phyloP scores from a whole-genome alignment of 2,329 filamentous ascomycete species.

The Fusarium nygamai region DNA sequence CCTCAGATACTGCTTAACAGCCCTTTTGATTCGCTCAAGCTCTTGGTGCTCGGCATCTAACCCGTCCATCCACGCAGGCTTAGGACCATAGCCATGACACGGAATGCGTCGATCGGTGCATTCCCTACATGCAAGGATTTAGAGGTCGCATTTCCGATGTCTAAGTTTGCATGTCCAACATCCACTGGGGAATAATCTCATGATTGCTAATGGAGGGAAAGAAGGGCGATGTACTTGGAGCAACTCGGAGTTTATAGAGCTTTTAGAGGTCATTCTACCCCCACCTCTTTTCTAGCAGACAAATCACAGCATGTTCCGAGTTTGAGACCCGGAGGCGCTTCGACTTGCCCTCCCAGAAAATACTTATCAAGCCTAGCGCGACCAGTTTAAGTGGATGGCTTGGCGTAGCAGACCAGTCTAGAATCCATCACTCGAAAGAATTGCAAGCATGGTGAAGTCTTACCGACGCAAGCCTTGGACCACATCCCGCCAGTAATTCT shows the following conservation, averaged over 20 bases:
- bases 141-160: not conserved
- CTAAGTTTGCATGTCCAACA: slow-evolving; percentile 2
- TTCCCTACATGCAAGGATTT: not conserved
- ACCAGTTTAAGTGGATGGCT: not conserved
- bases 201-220: not conserved
- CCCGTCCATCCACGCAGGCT: not conserved
- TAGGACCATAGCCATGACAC: not conserved
- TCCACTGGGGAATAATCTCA: not conserved
- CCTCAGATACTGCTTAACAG: not conserved
- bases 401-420: not conserved
- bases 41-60: not conserved
- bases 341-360: not conserved
- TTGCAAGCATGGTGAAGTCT: rapidly evolving
- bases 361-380: not conserved
- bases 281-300: not conserved
- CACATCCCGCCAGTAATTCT: not conserved
- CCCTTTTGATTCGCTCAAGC: not conserved
- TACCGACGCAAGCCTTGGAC: not conserved
- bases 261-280: not conserved
- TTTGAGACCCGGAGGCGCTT: not conserved
- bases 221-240: not conserved
- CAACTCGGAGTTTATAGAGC: not conserved
- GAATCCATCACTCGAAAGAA: not conserved
- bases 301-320: not conserved
- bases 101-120: not conserved